A percentile compares a stretch with the other conserved stretches of the same genome.
These are phyloP conservation scores for Didymella lethalis DNA, from an alignment of 2,329 filamentous ascomycete species.

Conservation along the genomic window DNA sequence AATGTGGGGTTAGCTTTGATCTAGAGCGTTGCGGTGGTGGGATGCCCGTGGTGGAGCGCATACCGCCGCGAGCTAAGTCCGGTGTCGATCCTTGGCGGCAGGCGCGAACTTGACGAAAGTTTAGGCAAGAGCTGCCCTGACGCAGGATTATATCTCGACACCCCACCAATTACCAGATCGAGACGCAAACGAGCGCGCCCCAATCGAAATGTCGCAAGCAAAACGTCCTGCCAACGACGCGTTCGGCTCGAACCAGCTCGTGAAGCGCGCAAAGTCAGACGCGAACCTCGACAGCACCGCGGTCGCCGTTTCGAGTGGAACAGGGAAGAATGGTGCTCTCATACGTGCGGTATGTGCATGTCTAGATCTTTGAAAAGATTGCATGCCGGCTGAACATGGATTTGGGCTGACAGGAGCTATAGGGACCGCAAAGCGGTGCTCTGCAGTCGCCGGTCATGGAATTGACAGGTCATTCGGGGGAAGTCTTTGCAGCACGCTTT, in stretches of 20 bases:
- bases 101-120: conserved; percentile 17
- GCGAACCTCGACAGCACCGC: conserved; percentile 62
- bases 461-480: conserved; percentile 77
- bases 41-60: conserved; percentile 6
- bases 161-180: neutral
- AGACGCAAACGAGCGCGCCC: conserved; percentile 9
- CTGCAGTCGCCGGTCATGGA: conserved; percentile 95
- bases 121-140: conserved; percentile 18
- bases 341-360: conserved; percentile 69
- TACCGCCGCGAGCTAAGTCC: conserved; percentile 18
- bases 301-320: conserved; percentile 65
- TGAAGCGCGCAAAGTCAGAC: conserved; percentile 87
- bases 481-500: conserved; percentile 91
- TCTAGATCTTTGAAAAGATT: conserved; percentile 48
- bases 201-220: conserved; percentile 77
- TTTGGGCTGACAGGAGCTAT: conserved; percentile 45
- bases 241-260: conserved; percentile 78
- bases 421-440: conserved; percentile 81
- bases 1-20: conserved; percentile 14
- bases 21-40: conserved; percentile 5
- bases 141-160: conserved; percentile 14
- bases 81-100: conserved; percentile 17
- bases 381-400: conserved; percentile 27
- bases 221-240: conserved; percentile 90
- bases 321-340: conserved; percentile 67